These are phyloP conservation scores for Dichotomopilus funicola DNA, from an alignment of 2,329 filamentous ascomycete species.

Conservation along the genomic window DNA sequence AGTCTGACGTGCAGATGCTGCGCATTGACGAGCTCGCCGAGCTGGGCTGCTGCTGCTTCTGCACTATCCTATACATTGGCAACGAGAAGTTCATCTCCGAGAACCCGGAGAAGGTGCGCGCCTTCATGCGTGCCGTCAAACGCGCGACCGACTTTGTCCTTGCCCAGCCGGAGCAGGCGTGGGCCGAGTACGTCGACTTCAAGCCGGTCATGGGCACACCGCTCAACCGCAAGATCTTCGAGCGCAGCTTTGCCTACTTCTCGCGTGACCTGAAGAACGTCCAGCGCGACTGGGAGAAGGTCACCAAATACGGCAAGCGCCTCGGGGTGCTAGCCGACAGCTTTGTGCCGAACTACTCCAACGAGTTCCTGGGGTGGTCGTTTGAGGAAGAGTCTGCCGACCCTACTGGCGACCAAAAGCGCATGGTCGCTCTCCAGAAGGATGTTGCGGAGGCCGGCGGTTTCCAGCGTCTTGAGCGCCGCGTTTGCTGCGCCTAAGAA, in stretches of 20 bases:
- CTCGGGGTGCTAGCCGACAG: slow-evolving; percentile 57
- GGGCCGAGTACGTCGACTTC: slow-evolving; percentile 62
- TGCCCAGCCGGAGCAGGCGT: slow-evolving; percentile 54
- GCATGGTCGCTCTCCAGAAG: slow-evolving; percentile 63
- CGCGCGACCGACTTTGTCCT: slow-evolving; percentile 67
- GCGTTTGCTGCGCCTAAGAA: not conserved
- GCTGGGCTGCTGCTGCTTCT: slow-evolving; percentile 79
- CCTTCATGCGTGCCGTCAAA: slow-evolving; percentile 69
- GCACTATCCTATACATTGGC: slow-evolving; percentile 72
- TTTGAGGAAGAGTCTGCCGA: slow-evolving; percentile 59
- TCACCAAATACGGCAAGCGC: slow-evolving; percentile 69
- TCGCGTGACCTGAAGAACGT: slow-evolving; percentile 70
- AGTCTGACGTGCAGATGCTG: slow-evolving; percentile 69
- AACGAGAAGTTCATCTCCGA: slow-evolving; percentile 64
- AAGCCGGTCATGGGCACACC: slow-evolving; percentile 63
- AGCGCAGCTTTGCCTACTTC: slow-evolving; percentile 72
- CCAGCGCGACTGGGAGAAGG: slow-evolving; percentile 67
- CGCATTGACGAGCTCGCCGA: slow-evolving; percentile 75
- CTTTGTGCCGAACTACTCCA: slow-evolving; percentile 70
- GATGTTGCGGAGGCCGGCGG: slow-evolving; percentile 59
- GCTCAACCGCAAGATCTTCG: slow-evolving; percentile 73
- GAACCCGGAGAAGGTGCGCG: slow-evolving; percentile 58
- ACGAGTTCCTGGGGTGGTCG: slow-evolving; percentile 60
- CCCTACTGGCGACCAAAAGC: slow-evolving; percentile 67
- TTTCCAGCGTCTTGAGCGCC: slow-evolving; percentile 41